Base-by-base conservation (phyloP, 495 filamentous ascomycete species). In the Neurospora africana region DNA sequence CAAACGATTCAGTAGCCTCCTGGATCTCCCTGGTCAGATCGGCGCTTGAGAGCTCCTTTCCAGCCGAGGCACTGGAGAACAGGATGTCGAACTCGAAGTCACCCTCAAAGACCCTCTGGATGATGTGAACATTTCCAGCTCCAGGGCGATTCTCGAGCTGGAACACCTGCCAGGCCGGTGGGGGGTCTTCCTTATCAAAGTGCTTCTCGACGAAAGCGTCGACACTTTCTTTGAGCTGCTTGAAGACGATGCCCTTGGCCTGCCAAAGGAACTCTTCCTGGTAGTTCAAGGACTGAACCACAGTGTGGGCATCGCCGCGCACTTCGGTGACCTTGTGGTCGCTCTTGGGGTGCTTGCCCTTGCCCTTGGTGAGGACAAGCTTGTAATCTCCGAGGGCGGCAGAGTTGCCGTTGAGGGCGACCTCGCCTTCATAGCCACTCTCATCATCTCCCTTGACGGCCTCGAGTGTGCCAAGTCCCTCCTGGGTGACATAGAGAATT, bases 61-160 rank as follows among this genome's bases (percentile, higher is more conserved):
- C 85, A 3, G 90, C 87, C 23, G 93, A 95, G 67, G 83, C 88
- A 72, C 95, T 97, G 5, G 92, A 93, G 83, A 92, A 98, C 33
- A 98, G 85, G 58, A 98, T 84, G 76, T 99, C 95, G 76, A 99
- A 98, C 86, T 95, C 93, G 78, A 98, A 99, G 30, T 89, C 76
- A 1, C 96, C 96, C 78, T 92, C 88, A 79, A 98, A 99, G 4
- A 94, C 86, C 81, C 97, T 98, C 80, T 99, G 95, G 44, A 98
- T 87, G 68, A 96, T 83, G 73, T 99, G 95, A 5, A 93, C 75
- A 76, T 98, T 98, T 17, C 95, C 96, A 23, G 82, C 68, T 15
- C 88, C 89, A 23, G 92, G 89, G 0, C 82, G 77, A 72, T 96
- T 90, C 43, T 83, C 79, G 70, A 98, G 85, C 5, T 91, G 94